Percentiles rank a stretch among this genome's conserved stretches.
Evolutionary conservation across 345 rosid genomes (phyloP).

Genomic region (Salix koriyanagi): DNA sequence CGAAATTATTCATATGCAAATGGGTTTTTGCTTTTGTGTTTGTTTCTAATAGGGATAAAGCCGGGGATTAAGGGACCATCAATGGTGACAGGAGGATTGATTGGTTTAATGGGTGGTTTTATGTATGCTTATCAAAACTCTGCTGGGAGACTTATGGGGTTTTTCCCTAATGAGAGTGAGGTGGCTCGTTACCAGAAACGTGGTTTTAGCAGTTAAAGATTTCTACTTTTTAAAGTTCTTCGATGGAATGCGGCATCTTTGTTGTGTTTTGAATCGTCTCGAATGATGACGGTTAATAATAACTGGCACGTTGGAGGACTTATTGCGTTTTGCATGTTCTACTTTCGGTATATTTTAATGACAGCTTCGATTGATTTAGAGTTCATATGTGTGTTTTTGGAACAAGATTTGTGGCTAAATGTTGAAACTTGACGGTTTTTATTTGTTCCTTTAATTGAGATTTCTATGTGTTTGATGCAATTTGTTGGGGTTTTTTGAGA

Average conservation of each 20-base stretch:
- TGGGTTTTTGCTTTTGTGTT: neutral
- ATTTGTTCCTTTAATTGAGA: neutral
- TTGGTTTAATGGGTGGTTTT: conserved; percentile 96
- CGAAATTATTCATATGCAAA: neutral
- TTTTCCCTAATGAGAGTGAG: conserved; percentile 87
- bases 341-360: neutral
- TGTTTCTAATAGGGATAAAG: conserved; percentile 55
- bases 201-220: neutral
- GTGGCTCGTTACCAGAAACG: conserved; percentile 50
- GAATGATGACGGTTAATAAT: neutral
- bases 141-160: conserved; percentile 89
- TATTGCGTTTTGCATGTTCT: neutral
- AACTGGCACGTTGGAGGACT: neutral
- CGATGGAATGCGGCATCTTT: neutral
- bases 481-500: neutral
- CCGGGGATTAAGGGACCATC: conserved; percentile 90
- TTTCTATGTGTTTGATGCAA: neutral
- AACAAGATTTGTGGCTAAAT: neutral
- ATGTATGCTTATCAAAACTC: conserved; percentile 99
- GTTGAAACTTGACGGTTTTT: neutral
- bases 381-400: neutral
- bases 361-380: neutral
- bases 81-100: conserved; percentile 96
- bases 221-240: neutral
- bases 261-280: neutral